Conservation (phyloP, 768 basidiomycete species). For the Termitomyces sp. region DNA sequence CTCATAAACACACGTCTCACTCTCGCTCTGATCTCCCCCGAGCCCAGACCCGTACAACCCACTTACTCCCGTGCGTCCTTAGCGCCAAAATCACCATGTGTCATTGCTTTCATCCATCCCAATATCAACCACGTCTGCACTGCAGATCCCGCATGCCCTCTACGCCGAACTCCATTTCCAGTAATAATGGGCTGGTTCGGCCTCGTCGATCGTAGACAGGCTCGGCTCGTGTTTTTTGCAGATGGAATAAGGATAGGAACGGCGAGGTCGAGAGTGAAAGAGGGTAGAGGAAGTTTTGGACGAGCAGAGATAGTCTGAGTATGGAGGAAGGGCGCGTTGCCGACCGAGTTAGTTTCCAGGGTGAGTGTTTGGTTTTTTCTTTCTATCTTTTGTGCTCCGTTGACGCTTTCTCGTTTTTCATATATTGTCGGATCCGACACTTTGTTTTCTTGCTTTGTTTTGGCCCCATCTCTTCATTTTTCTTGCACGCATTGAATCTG, state of each 20-base stretch:
- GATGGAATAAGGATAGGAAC: constrained; percentile 6
- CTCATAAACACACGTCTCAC: constrained; percentile 27
- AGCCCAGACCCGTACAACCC: constrained; percentile 22
- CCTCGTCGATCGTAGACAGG: constrained; percentile 7
- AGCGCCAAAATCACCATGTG: constrained; percentile 2
- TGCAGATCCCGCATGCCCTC: constrained; percentile 38
- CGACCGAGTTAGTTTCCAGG: constrained; percentile 35
- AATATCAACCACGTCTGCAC: background rate
- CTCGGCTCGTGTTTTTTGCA: constrained; percentile 5
- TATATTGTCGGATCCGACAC: no score
- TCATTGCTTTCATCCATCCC: constrained; percentile 1
- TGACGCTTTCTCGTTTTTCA: no score
- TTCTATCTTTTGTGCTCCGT: background rate
- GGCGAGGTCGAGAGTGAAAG: constrained; percentile 11
- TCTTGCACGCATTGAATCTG: background rate
- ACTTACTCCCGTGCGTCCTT: constrained; percentile 7
- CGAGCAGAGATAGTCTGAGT: constrained; percentile 35
- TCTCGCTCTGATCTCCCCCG: constrained; percentile 21
- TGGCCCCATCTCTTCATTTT: no score
- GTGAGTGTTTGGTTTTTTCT: background rate
- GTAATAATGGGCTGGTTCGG: background rate
- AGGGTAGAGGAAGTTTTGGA: constrained; percentile 22
- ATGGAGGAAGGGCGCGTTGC: constrained; percentile 39
- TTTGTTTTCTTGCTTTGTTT: no score
- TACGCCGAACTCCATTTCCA: constrained; percentile 28